Base-by-base conservation (phyloP, 768 basidiomycete genomes). In the Termitomyces sp. region DNA sequence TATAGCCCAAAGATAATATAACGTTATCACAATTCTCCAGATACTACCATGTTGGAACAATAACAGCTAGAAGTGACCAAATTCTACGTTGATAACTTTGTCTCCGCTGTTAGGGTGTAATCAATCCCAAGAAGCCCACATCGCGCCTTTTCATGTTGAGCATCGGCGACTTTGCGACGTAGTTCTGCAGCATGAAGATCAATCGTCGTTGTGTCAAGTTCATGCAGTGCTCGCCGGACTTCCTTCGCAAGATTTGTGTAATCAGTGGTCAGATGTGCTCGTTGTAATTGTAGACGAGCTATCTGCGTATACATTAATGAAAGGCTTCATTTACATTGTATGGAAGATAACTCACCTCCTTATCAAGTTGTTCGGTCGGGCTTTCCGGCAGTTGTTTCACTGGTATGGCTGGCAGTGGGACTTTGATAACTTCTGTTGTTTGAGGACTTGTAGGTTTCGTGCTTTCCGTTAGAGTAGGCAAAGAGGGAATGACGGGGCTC, bases 91-190 rank as follows among this genome's bases (percentile, higher is more conserved):
- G 32, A 34, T 50, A 9, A 12, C 43, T 43, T 57, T 38, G 40
- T 43, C 15, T 59, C 54, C 31, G 17, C 17, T 48, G 47, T 29
- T n/a, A 60, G 40, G 7, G 62, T 58, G 57, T 70, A 71, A 47
- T 86, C 85, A 60, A 87, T 82, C 8, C 88, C 89, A 57, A 89
- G 75, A 60, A 74, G 70, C n/a, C 89, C 89, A 43, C 73, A 73
- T 25, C 81, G 79, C 59, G 88, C 88, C 71, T 81, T 82, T 70
- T 88, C 85, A 60, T 87, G 71, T 64, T 87, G 87, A 64, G 66
- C 65, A 59, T 83, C 83, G 29, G 87, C 84, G 20, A 85, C 75
- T 65, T 77, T 81, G 57, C 87, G 81, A 57, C 87, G 80, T 57
- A 75, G 74, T 74, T 85, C 84, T 17, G 84, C 84, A 43, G 80